phyloP scores from a whole-genome alignment of 441 rosid genomes.

The Syzygium malaccense region DNA sequence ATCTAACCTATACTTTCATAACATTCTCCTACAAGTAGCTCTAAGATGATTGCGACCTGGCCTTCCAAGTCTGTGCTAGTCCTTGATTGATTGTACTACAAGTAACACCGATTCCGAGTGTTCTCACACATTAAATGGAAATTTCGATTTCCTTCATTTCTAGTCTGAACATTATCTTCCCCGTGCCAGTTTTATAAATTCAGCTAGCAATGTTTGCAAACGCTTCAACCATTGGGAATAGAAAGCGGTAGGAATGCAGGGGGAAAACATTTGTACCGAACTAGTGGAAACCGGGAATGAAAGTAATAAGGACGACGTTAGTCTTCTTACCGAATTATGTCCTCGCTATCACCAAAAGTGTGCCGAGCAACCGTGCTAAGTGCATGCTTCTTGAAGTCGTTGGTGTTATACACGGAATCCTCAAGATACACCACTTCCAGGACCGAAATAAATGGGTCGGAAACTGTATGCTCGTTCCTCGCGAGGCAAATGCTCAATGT shows the following conservation, averaged over 20 bases:
- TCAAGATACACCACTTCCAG: slow-evolving; percentile 61
- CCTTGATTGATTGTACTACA: background rate
- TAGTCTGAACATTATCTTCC: background rate
- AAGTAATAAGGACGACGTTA: background rate
- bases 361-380: slow-evolving; percentile 56
- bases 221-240: background rate
- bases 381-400: slow-evolving; percentile 37
- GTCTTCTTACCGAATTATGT: slow-evolving; percentile 42
- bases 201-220: background rate
- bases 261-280: background rate
- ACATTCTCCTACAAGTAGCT: background rate
- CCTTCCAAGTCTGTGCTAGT: background rate
- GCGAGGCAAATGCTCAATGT: slow-evolving; percentile 68
- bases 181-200: background rate
- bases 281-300: background rate
- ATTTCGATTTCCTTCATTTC: background rate
- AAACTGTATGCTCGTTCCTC: slow-evolving; percentile 44
- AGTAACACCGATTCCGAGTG: background rate
- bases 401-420: slow-evolving; percentile 56
- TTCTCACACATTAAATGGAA: background rate
- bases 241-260: background rate
- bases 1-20: background rate
- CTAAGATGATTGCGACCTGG: background rate
- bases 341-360: slow-evolving; percentile 40
- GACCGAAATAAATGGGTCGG: slow-evolving; percentile 69